Percentiles rank a stretch among this genome's conserved stretches.
These are phyloP conservation scores for Fistulinella prunicolor DNA, from an alignment of 768 basidiomycete species.

Conservation along the genomic window DNA sequence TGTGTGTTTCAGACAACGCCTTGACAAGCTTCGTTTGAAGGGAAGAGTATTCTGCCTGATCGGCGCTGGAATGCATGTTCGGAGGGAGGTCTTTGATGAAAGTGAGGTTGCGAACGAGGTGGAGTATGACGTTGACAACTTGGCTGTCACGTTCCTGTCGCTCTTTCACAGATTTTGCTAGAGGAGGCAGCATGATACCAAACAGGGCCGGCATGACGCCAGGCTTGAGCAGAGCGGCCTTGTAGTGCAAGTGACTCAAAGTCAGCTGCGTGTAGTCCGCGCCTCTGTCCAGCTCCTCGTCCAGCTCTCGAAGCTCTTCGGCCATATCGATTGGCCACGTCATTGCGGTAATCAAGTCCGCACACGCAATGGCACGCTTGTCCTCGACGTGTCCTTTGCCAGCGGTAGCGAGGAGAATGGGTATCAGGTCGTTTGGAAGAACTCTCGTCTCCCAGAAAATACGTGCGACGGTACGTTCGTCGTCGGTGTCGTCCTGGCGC, in stretches of 20 bases:
- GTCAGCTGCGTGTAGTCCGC: conserved; percentile 88
- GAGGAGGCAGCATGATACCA: conserved; percentile 70
- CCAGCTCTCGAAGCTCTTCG: conserved; percentile 89
- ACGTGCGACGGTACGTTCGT: conserved; percentile 92
- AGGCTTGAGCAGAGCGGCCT: conserved; percentile 63
- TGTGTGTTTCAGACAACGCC: conserved; percentile 66
- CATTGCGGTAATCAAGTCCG: conserved; percentile 93
- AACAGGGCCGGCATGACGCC: conserved; percentile 72
- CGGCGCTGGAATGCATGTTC: conserved; percentile 67
- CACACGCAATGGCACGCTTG: conserved; percentile 76
- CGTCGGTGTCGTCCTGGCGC: conserved; percentile 95
- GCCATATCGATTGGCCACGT: conserved; percentile 99
- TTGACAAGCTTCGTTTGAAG: conserved; percentile 78
- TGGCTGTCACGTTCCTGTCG: conserved; percentile 79
- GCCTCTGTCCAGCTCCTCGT: conserved; percentile 72
- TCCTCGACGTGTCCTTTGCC: conserved; percentile 77
- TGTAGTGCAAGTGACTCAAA: conserved; percentile 84
- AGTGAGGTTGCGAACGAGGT: conserved; percentile 89
- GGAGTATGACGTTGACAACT: conserved; percentile 82
- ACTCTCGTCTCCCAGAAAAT: conserved; percentile 90
- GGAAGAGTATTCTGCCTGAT: conserved; percentile 73
- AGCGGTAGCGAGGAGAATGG: conserved; percentile 79
- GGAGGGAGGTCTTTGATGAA: conserved; percentile 86
- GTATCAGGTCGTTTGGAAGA: conserved; percentile 81
- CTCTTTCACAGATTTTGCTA: conserved; percentile 68